These are phyloP conservation scores for Acorus gramineus DNA, from an alignment of 106 monocot genomes.

Conservation along the genomic window DNA sequence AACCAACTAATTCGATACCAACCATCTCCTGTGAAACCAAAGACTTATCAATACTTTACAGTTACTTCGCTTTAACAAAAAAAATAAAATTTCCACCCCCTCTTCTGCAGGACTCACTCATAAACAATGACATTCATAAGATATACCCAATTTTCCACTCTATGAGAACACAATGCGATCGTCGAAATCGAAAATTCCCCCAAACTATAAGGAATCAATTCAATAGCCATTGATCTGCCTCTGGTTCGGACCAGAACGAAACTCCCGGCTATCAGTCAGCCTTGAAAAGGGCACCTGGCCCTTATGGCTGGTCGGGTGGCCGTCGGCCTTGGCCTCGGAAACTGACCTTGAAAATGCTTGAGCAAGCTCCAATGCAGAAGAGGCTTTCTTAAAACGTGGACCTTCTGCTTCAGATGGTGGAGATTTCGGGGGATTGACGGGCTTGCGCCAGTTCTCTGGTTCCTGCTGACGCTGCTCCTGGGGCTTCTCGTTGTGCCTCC, in stretches of 20 bases:
- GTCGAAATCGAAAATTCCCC: not conserved
- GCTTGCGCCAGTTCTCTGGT: constrained; percentile 79
- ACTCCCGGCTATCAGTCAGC: constrained; percentile 44
- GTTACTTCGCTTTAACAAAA: too few relatives aligned
- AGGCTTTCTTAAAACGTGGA: constrained; percentile 37
- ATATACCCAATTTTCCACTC: too few relatives aligned
- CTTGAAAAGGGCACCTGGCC: constrained; percentile 58
- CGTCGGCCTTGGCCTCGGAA: constrained; percentile 20
- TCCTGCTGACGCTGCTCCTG: constrained; percentile 29
- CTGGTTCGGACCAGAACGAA: constrained; percentile 28
- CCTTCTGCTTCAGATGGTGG: constrained; percentile 9
- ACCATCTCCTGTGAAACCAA: too few relatives aligned
- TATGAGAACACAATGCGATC: too few relatives aligned
- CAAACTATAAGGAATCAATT: not conserved
- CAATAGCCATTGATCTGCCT: constrained; percentile 82
- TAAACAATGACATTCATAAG: too few relatives aligned
- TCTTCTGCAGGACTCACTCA: too few relatives aligned
- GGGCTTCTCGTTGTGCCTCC: constrained; percentile 38
- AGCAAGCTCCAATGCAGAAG: constrained; percentile 68
- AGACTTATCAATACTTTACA: too few relatives aligned
- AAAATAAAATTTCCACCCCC: too few relatives aligned
- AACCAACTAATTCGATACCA: too few relatives aligned
- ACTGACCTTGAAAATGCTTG: constrained; percentile 66
- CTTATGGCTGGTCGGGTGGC: constrained; percentile 6
- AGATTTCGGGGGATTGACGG: constrained; percentile 34